Evolutionary conservation across 805 yeast genomes (phyloP), one percentile per base, ranked within the genome.

Genomic region (Pichia pseudocactophila): DNA sequence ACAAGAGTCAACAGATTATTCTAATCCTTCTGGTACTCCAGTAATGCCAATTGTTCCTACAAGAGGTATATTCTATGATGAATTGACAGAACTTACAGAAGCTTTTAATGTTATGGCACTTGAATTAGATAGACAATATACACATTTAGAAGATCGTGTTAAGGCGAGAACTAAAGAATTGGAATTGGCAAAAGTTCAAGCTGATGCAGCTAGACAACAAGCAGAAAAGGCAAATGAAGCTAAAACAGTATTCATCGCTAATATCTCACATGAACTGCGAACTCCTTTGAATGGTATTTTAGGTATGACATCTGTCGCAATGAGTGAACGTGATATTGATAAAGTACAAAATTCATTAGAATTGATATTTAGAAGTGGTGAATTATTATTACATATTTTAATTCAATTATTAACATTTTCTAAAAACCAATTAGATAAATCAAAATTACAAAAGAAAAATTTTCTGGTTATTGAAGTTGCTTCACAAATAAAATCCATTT

Each of bases 261-360:
- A 89, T 51, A 88, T 87, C 15, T 85, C 96, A 0, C 96, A 87
- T 60, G 98, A 92, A 65, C 69, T 92, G 56, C 75, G 97, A 52
- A 92, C 97, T 0, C 98, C 98, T 2, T 68, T 92, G 48, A 92
- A 92, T 60, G 98, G 98, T 58, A 92, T 92, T 34, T 66, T 92
- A 42, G 97, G 97, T 49, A 85, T 90, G 89, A 85, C 97, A 0
- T 83, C 95, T 2, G 82, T 90, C 43, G 89, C 96, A 6, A 78
- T 88, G 84, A 92, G 84, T 17, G 97, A 92, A 58, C 69, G 69
- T 25, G 90, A 85, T 50, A 69, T 70, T 4, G 61, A 68, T 12
- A 77, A 79, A 50, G 78, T 88, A 12, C 82, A 82, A 53, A 80
- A 80, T 38, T 80, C 89, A 15, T 65, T 89, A 52, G 83, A 82